Conservation (phyloP, 2,329 filamentous ascomycete species). For the Phaeophleospora eucalypticola region DNA sequence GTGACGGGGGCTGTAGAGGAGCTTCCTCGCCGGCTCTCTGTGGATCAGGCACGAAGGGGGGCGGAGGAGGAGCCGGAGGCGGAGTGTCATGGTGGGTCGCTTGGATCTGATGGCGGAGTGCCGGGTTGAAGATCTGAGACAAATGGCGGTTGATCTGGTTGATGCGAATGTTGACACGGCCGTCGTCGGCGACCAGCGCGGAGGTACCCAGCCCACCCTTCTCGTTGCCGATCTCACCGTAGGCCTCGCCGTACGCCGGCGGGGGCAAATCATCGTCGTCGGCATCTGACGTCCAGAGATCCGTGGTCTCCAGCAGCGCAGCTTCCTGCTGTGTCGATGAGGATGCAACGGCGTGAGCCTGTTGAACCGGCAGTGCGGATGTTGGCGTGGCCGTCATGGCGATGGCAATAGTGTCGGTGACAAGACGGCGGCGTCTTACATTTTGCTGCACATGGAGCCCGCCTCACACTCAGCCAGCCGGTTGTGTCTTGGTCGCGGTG, state of each 20-base stretch:
- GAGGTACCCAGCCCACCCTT: slow-evolving; percentile 39
- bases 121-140: slow-evolving; percentile 63
- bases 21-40: slow-evolving; percentile 60
- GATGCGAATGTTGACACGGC: slow-evolving; percentile 75
- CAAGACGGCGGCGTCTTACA: too few relatives aligned
- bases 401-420: too few relatives aligned
- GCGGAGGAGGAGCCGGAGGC: slow-evolving; percentile 66
- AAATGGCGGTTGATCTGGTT: slow-evolving; percentile 64
- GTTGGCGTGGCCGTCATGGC: too few relatives aligned
- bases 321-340: too few relatives aligned
- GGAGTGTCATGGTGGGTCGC: slow-evolving; percentile 48
- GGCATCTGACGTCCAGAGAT: too few relatives aligned
- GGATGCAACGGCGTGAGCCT: too few relatives aligned
- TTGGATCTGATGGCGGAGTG: slow-evolving; percentile 55
- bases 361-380: too few relatives aligned
- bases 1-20: slow-evolving; percentile 48
- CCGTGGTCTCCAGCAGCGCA: too few relatives aligned
- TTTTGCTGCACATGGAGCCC: too few relatives aligned
- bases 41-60: too few relatives aligned
- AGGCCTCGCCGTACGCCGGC: slow-evolving; percentile 39
- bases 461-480: too few relatives aligned
- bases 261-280: slow-evolving; percentile 30
- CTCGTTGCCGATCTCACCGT: slow-evolving; percentile 35
- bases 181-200: slow-evolving; percentile 54
- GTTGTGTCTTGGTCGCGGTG: too few relatives aligned